Evolutionary conservation across 1,284 basidiomycete species (phyloP).

Genomic region (Psilocybe mexicana): DNA sequence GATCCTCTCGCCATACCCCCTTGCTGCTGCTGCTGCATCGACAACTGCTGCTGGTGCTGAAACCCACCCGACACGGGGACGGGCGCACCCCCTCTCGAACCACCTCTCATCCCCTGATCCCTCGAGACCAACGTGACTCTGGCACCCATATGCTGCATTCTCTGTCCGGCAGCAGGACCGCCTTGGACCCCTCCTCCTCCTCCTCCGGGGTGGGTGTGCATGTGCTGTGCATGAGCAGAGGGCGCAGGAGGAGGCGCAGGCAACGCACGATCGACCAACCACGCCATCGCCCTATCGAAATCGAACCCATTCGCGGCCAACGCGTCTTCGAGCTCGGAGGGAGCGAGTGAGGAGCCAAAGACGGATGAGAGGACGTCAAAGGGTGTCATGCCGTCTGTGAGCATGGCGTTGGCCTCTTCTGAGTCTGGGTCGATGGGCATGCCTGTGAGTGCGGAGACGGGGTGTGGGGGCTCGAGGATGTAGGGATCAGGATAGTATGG

Average conservation of each 20-base stretch:
- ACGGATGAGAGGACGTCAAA: slow-evolving; percentile 95
- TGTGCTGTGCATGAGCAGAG: slow-evolving; percentile 13
- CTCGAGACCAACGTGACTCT: slow-evolving; percentile 63
- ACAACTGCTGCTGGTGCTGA: too few species aligned
- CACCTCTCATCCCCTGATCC: slow-evolving; percentile 50
- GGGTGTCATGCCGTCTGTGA: slow-evolving; percentile 92
- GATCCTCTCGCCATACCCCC: slow-evolving; percentile 30
- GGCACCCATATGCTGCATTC: slow-evolving; percentile 61
- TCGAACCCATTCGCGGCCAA: slow-evolving; percentile 88
- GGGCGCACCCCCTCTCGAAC: slow-evolving; percentile 25
- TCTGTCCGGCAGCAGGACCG: background rate
- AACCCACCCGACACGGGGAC: slow-evolving; percentile 19
- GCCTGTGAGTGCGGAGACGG: background rate
- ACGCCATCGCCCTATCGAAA: slow-evolving; percentile 92
- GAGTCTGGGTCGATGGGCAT: slow-evolving; percentile 33
- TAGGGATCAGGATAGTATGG: slow-evolving; percentile 28
- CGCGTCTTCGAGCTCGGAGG: slow-evolving; percentile 92
- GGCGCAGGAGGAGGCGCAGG: slow-evolving; percentile 41
- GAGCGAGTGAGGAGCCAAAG: slow-evolving; percentile 85
- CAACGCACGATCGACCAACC: slow-evolving; percentile 76
- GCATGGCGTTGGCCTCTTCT: slow-evolving; percentile 55
- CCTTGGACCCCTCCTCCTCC: slow-evolving; percentile 29
- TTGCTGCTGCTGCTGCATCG: too few species aligned
- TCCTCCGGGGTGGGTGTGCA: too few species aligned
- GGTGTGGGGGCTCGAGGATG: slow-evolving; percentile 28